These are phyloP conservation scores for Pouteria glomerata DNA, from an alignment of 148 eudicot genomes.

Conservation along the genomic window DNA sequence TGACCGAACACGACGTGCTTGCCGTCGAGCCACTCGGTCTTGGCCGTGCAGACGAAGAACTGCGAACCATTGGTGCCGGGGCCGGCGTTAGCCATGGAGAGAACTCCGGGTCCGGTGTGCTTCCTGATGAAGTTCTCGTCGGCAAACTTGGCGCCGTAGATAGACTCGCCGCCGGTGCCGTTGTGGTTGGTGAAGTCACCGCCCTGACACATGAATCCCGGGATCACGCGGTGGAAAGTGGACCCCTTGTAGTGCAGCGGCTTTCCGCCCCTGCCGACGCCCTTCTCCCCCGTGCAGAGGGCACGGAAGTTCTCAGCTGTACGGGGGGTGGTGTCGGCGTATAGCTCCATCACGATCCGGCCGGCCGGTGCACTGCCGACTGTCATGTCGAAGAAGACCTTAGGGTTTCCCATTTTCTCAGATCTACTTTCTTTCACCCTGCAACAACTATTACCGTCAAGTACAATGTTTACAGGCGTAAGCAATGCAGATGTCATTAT, in stretches of 20 bases:
- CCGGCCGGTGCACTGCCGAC: conserved; percentile 42
- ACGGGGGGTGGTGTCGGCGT: conserved; percentile 33
- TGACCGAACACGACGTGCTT: conserved; percentile 74
- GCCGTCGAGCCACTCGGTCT: conserved; percentile 70
- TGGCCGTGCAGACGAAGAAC: conserved; percentile 68
- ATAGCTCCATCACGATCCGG: conserved; percentile 53
- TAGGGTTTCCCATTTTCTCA: conserved; percentile 26
- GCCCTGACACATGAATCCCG: conserved; percentile 59
- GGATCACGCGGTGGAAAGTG: conserved; percentile 55
- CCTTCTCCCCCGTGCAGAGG: conserved; percentile 53
- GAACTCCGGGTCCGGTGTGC: conserved; percentile 64
- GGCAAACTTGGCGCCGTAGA: conserved; percentile 44
- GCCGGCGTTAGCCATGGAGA: conserved; percentile 80
- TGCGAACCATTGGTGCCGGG: conserved; percentile 68
- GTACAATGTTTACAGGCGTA: background rate
- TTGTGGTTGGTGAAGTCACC: conserved; percentile 54
- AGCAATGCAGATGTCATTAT: background rate
- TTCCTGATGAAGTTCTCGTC: conserved; percentile 52
- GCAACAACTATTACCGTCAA: background rate
- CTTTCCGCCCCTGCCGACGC: conserved; percentile 39
- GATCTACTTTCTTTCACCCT: background rate
- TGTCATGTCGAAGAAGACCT: conserved; percentile 48
- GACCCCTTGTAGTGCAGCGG: conserved; percentile 55
- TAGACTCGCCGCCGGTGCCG: conserved; percentile 59
- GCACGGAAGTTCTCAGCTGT: conserved; percentile 48